Percentiles rank a stretch among this genome's conserved stretches.
Conservation (phyloP, 208 protist genomes). For the Phytomonas francai region DNA sequence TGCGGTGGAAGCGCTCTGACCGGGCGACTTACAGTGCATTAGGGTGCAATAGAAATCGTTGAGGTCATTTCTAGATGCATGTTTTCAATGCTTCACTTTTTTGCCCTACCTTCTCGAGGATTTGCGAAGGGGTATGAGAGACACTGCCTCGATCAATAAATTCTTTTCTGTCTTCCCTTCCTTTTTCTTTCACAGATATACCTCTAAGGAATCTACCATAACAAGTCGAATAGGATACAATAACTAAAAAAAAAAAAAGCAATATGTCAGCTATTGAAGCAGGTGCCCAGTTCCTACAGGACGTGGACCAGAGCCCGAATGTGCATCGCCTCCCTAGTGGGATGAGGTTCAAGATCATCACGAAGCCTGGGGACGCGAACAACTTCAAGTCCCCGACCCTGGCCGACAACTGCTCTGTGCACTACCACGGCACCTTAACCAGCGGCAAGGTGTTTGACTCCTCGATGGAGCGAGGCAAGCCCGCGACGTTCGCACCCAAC, state of each 20-base stretch:
- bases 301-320: constrained; percentile 22
- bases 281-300: constrained; percentile 36
- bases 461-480: constrained; percentile 49
- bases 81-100: no score
- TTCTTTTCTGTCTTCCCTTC: no score
- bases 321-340: constrained; percentile 72
- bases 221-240: background rate
- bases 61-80: no score
- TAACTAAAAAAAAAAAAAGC: constrained; percentile 3
- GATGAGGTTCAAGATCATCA: constrained; percentile 67
- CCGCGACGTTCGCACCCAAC: constrained; percentile 56
- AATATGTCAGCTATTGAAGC: constrained; percentile 9
- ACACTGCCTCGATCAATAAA: no score
- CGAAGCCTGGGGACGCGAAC: constrained; percentile 21
- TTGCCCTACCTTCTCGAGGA: no score
- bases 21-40: no score
- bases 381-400: constrained; percentile 30
- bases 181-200: no score
- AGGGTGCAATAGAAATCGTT: no score
- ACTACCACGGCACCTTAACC: constrained; percentile 71
- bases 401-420: constrained; percentile 53
- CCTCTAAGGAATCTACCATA: no score
- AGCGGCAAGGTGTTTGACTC: constrained; percentile 79
- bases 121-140: no score
- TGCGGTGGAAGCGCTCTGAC: no score